Evolutionary conservation across 2,329 filamentous ascomycete genomes (phyloP).

Genomic region (Chaetomium globosum): DNA sequence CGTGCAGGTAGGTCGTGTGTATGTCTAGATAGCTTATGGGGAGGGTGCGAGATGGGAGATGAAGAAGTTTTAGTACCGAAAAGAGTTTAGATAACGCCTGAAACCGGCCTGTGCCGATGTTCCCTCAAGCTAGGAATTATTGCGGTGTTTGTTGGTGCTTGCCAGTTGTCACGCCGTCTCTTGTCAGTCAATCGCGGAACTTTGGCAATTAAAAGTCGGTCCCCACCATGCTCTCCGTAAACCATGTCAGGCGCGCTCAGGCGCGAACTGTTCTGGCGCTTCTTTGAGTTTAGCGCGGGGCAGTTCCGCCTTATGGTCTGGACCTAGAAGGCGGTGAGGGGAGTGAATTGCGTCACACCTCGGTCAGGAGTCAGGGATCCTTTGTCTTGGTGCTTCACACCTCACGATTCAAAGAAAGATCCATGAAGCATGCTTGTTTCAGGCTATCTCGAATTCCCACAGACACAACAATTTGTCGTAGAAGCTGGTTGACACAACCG

Average conservation of each 20-base stretch:
- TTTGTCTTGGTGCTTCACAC: slow-evolving; percentile 3
- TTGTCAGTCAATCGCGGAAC: slow-evolving; percentile 9
- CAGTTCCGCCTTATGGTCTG: slow-evolving; percentile 4
- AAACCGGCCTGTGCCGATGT: background rate
- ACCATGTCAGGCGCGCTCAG: slow-evolving; percentile 30
- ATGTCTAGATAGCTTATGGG: background rate
- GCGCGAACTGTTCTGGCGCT: slow-evolving; percentile 25
- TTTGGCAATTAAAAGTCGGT: slow-evolving; percentile 11
- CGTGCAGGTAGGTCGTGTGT: background rate
- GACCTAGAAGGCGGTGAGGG: slow-evolving; percentile 20
- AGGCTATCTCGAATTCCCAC: slow-evolving; percentile 52
- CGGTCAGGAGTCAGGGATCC: background rate
- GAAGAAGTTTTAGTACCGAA: background rate
- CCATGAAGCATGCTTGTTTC: background rate
- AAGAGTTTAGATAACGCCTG: background rate
- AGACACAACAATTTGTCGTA: slow-evolving; percentile 72
- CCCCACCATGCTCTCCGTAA: slow-evolving; percentile 14
- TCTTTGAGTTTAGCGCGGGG: slow-evolving; percentile 30
- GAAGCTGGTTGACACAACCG: slow-evolving; percentile 72
- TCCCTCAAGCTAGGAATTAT: background rate
- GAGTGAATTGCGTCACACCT: slow-evolving; percentile 31
- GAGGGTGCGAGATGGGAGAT: background rate
- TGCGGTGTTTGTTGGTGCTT: slow-evolving; percentile 1
- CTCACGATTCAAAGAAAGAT: background rate
- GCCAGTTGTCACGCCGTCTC: slow-evolving; percentile 19